Conservation (phyloP, 768 basidiomycete species). For the Clitopilus passeckerianus region DNA sequence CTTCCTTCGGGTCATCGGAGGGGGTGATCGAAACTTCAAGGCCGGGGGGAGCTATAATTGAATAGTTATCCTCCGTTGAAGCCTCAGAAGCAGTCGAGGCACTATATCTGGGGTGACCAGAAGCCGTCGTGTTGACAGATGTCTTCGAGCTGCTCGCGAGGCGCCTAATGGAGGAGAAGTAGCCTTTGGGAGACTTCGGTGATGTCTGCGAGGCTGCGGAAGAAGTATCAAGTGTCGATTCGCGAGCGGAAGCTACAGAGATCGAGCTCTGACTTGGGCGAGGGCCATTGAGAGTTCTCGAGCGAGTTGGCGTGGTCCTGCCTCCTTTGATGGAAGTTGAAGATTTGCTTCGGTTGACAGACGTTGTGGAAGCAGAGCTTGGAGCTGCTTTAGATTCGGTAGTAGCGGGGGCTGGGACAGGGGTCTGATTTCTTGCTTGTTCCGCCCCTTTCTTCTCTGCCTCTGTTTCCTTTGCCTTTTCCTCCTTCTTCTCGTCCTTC, state of each 20-base stretch:
- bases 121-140: slow-evolving; percentile 16
- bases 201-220: slow-evolving; percentile 37
- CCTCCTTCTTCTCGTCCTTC: slow-evolving; percentile 5
- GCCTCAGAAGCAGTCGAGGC: slow-evolving; percentile 54
- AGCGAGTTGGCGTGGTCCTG: not conserved
- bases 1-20: slow-evolving; percentile 25
- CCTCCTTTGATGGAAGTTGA: not conserved
- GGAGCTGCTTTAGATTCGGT: not conserved
- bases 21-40: slow-evolving; percentile 24
- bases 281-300: not conserved
- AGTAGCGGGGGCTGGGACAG: slow-evolving; percentile 1
- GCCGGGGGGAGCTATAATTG: slow-evolving; percentile 13
- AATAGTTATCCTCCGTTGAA: slow-evolving; percentile 57
- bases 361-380: not conserved
- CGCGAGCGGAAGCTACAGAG: slow-evolving; percentile 2
- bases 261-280: not conserved
- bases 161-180: slow-evolving; percentile 45
- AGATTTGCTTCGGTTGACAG: not conserved
- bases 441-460: slow-evolving; percentile 10
- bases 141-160: slow-evolving; percentile 38
- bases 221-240: not conserved
- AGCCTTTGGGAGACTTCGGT: slow-evolving; percentile 45
- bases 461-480: slow-evolving; percentile 11
- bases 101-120: slow-evolving; percentile 49
- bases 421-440: slow-evolving; percentile 9